Percentiles rank a stretch among this genome's conserved stretches.
Evolutionary conservation across 495 filamentous ascomycete species (phyloP).

Genomic region (Podospora conica): DNA sequence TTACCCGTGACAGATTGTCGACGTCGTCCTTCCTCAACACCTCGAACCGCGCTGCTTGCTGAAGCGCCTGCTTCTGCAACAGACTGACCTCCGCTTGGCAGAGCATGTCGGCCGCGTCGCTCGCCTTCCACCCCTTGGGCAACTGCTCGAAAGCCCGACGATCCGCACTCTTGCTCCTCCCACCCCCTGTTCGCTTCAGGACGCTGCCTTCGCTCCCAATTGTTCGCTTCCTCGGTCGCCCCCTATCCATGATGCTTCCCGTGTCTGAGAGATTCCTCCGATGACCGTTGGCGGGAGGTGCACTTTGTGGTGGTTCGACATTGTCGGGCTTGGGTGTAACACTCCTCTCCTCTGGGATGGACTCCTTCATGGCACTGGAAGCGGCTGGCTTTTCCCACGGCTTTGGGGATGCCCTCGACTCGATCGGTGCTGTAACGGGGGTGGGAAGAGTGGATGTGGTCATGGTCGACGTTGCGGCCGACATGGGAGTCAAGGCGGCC

Average conservation of each 20-base stretch:
- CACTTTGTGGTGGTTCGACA: constrained; percentile 27
- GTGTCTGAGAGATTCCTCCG: constrained; percentile 51
- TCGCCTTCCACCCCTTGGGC: constrained; percentile 51
- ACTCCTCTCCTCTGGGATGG: constrained; percentile 15
- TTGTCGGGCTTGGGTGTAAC: constrained; percentile 29
- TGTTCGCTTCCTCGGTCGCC: constrained; percentile 47
- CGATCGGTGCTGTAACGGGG: constrained; percentile 40
- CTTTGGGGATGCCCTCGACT: constrained; percentile 36
- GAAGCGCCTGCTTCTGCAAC: constrained; percentile 56
- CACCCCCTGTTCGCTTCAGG: constrained; percentile 29
- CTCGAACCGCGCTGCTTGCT: constrained; percentile 60
- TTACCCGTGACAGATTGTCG: constrained; percentile 55
- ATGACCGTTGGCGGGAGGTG: constrained; percentile 19
- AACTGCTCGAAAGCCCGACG: constrained; percentile 49
- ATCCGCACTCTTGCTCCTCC: constrained; percentile 39
- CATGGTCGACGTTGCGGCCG: constrained; percentile 36
- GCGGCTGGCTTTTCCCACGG: constrained; percentile 38
- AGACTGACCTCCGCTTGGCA: constrained; percentile 45
- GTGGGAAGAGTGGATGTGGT: constrained; percentile 41
- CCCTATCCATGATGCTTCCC: constrained; percentile 54
- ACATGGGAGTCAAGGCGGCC: constrained; percentile 33
- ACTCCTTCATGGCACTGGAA: constrained; percentile 23
- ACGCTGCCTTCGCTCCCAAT: constrained; percentile 29
- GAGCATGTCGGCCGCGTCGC: constrained; percentile 44
- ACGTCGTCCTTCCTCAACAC: constrained; percentile 63